Base-by-base conservation (phyloP, 192 early-diverging fungal genomes). In the Entomortierella parvispora region DNA sequence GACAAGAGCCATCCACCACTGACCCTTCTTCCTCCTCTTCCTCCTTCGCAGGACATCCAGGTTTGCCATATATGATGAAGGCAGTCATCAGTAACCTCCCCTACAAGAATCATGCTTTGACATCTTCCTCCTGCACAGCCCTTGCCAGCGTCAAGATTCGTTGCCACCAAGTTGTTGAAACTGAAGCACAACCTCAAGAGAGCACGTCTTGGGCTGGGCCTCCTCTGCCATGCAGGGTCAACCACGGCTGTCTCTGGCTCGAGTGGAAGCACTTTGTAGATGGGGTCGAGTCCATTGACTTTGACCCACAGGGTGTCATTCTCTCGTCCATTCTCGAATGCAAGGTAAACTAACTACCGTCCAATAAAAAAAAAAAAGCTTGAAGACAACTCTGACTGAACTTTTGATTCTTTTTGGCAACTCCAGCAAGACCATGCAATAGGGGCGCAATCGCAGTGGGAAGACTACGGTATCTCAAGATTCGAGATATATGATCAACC, bases 241-340 rank as follows among this genome's bases (percentile, higher is more conserved):
- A 50, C n/a, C 31, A 62, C n/a, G 18, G 37, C 28, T 28, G 52
- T 6, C 3, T 56, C 26, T 28, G 28, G 22, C 52, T 70, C 20
- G 51, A 56, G 28, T 54, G 31, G 23, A 42, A 52, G 14, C 68
- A 70, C 23, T 70, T 56, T 28, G 32, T 70, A 3, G 62, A 70
- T 26, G 52, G 51, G 0, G 28, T 20, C 22, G 62, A 70, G n/a
- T 23, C 54, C 17, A 60, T 50, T 2, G 14, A 11, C 2, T 32
- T 20, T 10, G 58, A 42, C 1, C 7, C 23, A 18, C 65, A 58
- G 23, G 65, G 65, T 25, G 44, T 29, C 4, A 23, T 49, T 29
- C 32, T 37, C 8, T 17, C 14, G 25, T 31, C 49, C 25, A 25
- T 52, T 12, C 25, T 68, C 37, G 40, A 60, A 3, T 1, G 9